Evolutionary conservation across 2,329 filamentous ascomycete genomes (phyloP), one percentile per base, ranked within the genome.

Genomic region (Stylonectria norvegica): DNA sequence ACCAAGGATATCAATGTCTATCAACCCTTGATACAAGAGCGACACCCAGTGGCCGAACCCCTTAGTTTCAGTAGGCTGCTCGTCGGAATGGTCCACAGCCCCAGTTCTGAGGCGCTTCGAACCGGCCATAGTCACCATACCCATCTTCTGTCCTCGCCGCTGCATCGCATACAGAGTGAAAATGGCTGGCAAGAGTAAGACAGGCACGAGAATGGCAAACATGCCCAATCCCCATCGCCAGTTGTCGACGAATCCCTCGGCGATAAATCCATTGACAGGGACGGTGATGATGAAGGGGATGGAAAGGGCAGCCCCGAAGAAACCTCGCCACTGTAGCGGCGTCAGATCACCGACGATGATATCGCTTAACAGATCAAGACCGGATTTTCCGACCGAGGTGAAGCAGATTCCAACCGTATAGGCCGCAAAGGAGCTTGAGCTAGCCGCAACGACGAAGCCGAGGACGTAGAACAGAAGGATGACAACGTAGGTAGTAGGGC

Each of bases 221-320:
- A 75, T 75, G 36, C 79, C 80, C 50, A 79, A 76, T 3, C 73
- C 79, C 80, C 79, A 84, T 32, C 79, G 71, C 78, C 78, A 83
- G 29, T 67, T 49, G 17, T 66, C 63, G 4, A 59, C 47, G 27
- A 69, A 66, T 14, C 47, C 62, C 5, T 69, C 61, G 4, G 59
- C 59, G 14, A 72, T 70, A 50, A 68, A 68, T 2, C 66, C 68
- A 18, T 66, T 67, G 48, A 70, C 46, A 15, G 62, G 63, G 0
- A 63, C 58, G 0, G 66, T 71, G 23, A 71, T 50, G 18, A 68
- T 47, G 42, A 61, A 61, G 1, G 58, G 58, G 0, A 58, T 10
- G 3, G 53, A 49, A 10, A 61, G 39, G 3, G 34, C 38, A 4
- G 57, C 58, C 12, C 57, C 44, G 41, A 64, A 64, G 55, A 65